phyloP scores from a whole-genome alignment of 352 stramenopile species.

The Phytophthora ohioensis region DNA sequence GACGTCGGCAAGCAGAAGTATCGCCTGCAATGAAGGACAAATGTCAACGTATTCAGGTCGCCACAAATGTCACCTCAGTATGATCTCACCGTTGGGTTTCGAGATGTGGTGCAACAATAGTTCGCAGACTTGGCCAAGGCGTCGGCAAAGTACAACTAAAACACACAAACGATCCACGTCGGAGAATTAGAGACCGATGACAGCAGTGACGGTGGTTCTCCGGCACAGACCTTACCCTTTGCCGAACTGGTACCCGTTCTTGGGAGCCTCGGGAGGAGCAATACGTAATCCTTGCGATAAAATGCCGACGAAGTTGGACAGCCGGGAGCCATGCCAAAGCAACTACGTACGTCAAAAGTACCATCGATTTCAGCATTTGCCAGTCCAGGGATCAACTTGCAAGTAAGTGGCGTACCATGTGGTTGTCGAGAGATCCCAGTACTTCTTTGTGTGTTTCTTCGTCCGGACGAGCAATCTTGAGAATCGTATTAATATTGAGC shows the following conservation, averaged over 20 bases:
- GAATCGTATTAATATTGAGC: conserved; percentile 57
- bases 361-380: neutral
- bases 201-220: no score
- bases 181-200: no score
- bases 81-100: conserved; percentile 36
- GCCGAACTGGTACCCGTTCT: conserved; percentile 78
- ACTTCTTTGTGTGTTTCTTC: conserved; percentile 52
- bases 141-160: conserved; percentile 79
- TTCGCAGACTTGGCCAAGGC: conserved; percentile 55
- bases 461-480: conserved; percentile 55
- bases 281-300: conserved; percentile 74
- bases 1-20: conserved; percentile 53
- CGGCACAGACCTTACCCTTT: conserved; percentile 48
- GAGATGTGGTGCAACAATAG: conserved; percentile 57
- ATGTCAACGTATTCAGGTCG: no score
- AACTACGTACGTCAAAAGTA: conserved; percentile 31
- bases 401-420: conserved; percentile 44
- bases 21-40: conserved; percentile 16
- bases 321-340: conserved; percentile 66
- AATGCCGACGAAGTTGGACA: conserved; percentile 76
- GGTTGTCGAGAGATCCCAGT: conserved; percentile 59
- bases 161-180: neutral
- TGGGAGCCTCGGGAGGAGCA: conserved; percentile 67
- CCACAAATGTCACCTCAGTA: neutral
- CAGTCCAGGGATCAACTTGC: neutral